Evolutionary conservation across 495 filamentous ascomycete genomes (phyloP).

Genomic region (Talaromyces stipitatus): DNA sequence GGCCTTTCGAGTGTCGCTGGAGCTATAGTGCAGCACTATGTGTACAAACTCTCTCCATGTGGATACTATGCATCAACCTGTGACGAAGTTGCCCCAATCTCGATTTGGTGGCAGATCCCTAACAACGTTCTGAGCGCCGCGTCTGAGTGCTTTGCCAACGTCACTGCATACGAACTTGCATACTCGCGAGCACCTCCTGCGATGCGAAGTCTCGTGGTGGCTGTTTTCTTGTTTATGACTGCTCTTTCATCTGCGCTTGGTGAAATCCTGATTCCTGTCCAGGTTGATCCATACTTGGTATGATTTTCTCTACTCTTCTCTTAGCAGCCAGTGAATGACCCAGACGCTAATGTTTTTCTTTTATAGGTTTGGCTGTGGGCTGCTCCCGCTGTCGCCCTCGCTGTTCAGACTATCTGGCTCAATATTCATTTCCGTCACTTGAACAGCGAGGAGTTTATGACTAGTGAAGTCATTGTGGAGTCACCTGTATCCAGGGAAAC

Average conservation of each 20-base stretch:
- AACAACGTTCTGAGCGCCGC: slow-evolving; percentile 51
- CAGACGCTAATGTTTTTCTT: too few relatives aligned
- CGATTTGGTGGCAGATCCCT: slow-evolving; percentile 47
- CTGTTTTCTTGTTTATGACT: slow-evolving; percentile 57
- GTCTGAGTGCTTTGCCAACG: slow-evolving; percentile 61
- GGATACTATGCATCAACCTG: slow-evolving; percentile 41
- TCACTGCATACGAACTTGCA: slow-evolving; percentile 65
- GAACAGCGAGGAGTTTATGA: slow-evolving; percentile 39
- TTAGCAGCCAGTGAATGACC: neutral
- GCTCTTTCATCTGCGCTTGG: slow-evolving; percentile 41
- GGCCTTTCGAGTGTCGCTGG: slow-evolving; percentile 48
- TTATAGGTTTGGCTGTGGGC: slow-evolving; percentile 42
- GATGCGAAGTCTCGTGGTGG: slow-evolving; percentile 64
- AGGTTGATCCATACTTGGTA: slow-evolving; percentile 50
- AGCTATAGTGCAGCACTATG: slow-evolving; percentile 55
- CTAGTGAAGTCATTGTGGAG: neutral
- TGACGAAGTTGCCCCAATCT: slow-evolving; percentile 34
- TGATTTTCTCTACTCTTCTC: neutral
- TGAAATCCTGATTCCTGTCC: slow-evolving; percentile 50
- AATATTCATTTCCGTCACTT: slow-evolving; percentile 36
- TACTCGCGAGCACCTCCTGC: slow-evolving; percentile 61
- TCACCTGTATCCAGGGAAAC: neutral
- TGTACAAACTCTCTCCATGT: slow-evolving; percentile 49
- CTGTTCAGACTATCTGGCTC: slow-evolving; percentile 41
- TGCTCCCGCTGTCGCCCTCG: slow-evolving; percentile 39